phyloP scores from a whole-genome alignment of 2,329 filamentous ascomycete genomes.

The Aspergillus latus region DNA sequence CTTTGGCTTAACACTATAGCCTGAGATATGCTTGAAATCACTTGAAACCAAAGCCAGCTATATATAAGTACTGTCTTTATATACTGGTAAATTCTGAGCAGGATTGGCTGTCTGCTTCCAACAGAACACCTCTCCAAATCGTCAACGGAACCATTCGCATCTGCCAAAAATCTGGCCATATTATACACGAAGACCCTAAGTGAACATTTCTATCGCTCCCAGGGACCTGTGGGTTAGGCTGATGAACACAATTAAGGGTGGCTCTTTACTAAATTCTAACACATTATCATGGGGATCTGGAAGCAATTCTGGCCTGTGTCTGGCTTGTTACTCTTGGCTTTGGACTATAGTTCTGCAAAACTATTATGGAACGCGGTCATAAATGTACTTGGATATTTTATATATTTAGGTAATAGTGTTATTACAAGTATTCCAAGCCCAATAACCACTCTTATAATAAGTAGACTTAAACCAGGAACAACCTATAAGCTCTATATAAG shows the following conservation, averaged over 20 bases:
- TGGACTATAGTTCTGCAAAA: conserved; percentile 20
- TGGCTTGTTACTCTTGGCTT: conserved; percentile 12
- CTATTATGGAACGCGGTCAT: conserved; percentile 14
- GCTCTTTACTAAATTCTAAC: conserved; percentile 8
- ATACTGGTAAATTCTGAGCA: no score
- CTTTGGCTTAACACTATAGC: no score
- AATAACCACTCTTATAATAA: conserved; percentile 17
- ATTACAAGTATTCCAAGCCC: conserved; percentile 13
- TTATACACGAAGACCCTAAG: no score
- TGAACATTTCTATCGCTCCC: no score
- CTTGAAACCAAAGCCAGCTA: no score
- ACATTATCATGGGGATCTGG: neutral
- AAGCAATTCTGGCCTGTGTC: conserved; percentile 2
- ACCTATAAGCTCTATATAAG: conserved; percentile 10
- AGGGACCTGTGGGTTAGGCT: no score
- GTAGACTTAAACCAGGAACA: conserved; percentile 13
- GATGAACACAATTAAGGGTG: conserved; percentile 12
- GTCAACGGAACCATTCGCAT: no score
- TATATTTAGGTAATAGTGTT: conserved; percentile 7
- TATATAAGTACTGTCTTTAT: no score
- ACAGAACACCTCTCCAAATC: no score
- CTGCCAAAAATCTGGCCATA: no score
- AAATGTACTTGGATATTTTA: conserved; percentile 16
- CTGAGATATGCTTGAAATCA: no score
- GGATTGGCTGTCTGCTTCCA: no score